A percentile compares a stretch with the other conserved stretches of the same genome.
These are phyloP conservation scores for Tetrapisispora nanseiensis DNA, from an alignment of 805 yeast species.

Conservation along the genomic window DNA sequence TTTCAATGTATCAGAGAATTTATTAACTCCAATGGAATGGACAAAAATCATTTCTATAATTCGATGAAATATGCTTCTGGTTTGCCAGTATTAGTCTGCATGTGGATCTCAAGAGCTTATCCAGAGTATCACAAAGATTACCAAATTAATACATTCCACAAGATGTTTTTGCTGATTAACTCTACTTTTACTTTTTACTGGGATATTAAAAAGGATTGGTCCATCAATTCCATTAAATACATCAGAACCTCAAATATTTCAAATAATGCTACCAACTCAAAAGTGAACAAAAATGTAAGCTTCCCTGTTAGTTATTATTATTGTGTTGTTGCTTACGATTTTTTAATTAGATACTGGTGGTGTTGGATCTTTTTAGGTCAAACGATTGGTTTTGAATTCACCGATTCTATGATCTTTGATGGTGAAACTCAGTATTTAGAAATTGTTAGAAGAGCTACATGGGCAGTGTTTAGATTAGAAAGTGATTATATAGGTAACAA, in stretches of 20 bases:
- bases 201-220: slow-evolving; percentile 92
- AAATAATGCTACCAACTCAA: background rate
- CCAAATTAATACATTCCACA: slow-evolving; percentile 16
- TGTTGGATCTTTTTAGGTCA: slow-evolving; percentile 35
- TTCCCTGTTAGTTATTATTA: slow-evolving; percentile 35
- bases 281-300: slow-evolving; percentile 5
- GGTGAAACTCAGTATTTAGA: slow-evolving; percentile 59
- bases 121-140: slow-evolving; percentile 2
- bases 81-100: slow-evolving; percentile 40
- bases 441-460: slow-evolving; percentile 72
- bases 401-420: slow-evolving; percentile 28
- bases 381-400: background rate
- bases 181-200: slow-evolving; percentile 75
- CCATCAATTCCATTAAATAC: slow-evolving; percentile 41
- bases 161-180: slow-evolving; percentile 43
- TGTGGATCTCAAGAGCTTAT: slow-evolving; percentile 19
- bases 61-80: slow-evolving; percentile 65
- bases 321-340: slow-evolving; percentile 50
- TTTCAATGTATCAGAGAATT: slow-evolving; percentile 76
- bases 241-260: slow-evolving; percentile 4
- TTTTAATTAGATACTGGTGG: slow-evolving; percentile 70
- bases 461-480: slow-evolving; percentile 83
- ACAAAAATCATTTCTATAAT: slow-evolving; percentile 54
- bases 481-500: slow-evolving; percentile 42
- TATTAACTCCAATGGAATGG: slow-evolving; percentile 24